Evolutionary conservation across 1,139 yeast genomes (phyloP).

Genomic region (Suhomyces anneliseae): DNA sequence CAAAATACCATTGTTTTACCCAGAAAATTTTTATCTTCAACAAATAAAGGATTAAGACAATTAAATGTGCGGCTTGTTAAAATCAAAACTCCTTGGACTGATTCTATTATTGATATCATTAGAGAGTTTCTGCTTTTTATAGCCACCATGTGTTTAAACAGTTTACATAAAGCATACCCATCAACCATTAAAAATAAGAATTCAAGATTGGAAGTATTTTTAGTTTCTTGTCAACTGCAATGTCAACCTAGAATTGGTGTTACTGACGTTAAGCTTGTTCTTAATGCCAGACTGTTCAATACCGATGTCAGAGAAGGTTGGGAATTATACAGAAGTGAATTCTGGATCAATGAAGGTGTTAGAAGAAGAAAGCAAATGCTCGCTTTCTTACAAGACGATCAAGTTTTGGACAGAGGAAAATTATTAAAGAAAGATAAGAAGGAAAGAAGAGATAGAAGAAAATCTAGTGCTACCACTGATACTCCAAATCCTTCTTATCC

Average conservation of each 20-base stretch:
- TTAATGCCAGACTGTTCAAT: conserved; percentile 78
- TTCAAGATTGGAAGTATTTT: conserved; percentile 42
- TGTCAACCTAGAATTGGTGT: conserved; percentile 50
- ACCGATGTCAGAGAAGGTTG: conserved; percentile 89
- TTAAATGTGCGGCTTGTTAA: conserved; percentile 77
- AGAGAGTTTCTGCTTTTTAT: conserved; percentile 39
- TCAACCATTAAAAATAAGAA: conserved; percentile 30
- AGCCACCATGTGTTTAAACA: conserved; percentile 25
- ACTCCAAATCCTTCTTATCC: background rate
- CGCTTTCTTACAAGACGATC: conserved; percentile 26
- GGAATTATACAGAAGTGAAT: conserved; percentile 92
- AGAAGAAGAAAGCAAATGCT: conserved; percentile 55
- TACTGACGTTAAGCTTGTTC: conserved; percentile 63
- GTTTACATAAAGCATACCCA: conserved; percentile 40
- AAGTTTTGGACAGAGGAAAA: conserved; percentile 23
- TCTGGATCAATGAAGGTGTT: conserved; percentile 85
- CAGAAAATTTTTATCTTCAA: conserved; percentile 68
- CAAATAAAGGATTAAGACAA: conserved; percentile 86
- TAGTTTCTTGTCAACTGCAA: conserved; percentile 45
- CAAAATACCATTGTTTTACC: conserved; percentile 82
- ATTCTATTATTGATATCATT: conserved; percentile 47
- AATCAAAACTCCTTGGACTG: conserved; percentile 60
- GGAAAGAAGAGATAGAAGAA: conserved; percentile 40
- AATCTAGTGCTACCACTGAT: conserved; percentile 11
- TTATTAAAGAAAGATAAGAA: conserved; percentile 36